Evolutionary conservation across 75 land plant genomes (phyloP).

Genomic region (Selaginella tamariscina): DNA sequence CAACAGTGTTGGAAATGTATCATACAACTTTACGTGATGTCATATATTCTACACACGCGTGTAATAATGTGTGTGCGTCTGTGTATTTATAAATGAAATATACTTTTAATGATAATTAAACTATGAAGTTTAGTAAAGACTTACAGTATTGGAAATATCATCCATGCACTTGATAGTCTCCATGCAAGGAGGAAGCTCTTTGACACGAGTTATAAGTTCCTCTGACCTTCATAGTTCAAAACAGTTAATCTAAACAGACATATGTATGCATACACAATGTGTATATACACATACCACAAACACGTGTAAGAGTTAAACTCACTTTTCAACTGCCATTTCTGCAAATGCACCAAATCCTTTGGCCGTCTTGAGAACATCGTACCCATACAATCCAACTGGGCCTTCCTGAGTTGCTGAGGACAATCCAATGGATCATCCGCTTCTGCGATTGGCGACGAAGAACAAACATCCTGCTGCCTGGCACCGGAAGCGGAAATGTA

Average conservation of each 20-base stretch:
- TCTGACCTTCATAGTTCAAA: slow-evolving; percentile 41
- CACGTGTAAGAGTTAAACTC: not conserved
- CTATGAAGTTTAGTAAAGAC: not conserved
- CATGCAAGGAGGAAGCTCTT: slow-evolving; percentile 50
- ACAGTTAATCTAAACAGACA: not conserved
- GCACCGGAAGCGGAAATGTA: not conserved
- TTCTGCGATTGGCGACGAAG: not conserved
- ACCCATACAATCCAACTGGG: slow-evolving; percentile 73
- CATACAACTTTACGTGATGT: no score
- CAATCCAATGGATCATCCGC: not conserved
- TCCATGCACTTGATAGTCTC: slow-evolving; percentile 76
- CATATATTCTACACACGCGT: no score
- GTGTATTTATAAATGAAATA: not conserved
- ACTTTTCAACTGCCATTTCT: slow-evolving; percentile 83
- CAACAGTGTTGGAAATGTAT: no score
- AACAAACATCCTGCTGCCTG: not conserved
- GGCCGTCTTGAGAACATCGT: slow-evolving; percentile 52
- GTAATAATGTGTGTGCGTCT: no score
- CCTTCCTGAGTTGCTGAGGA: slow-evolving; percentile 16
- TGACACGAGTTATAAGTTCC: slow-evolving; percentile 48
- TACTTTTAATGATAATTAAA: slow-evolving; percentile 7
- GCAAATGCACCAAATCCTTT: slow-evolving; percentile 79
- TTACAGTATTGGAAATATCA: slow-evolving; percentile 83
- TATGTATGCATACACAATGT: no score
- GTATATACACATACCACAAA: no score